These are phyloP conservation scores for Malus sieversii DNA, from an alignment of 306 rosid species.

Conservation along the genomic window DNA sequence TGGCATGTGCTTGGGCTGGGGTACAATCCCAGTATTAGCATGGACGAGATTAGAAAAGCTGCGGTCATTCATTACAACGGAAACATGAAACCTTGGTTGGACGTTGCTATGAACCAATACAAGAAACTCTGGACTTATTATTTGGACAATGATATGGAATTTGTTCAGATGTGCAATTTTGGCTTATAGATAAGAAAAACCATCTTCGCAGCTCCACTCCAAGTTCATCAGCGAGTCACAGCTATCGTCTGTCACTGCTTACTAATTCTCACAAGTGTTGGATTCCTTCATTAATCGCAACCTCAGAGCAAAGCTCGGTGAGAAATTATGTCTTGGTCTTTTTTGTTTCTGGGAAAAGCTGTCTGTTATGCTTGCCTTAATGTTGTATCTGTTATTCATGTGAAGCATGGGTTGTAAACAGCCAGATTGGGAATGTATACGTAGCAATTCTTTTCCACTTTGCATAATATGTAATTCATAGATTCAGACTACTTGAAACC, in stretches of 20 bases:
- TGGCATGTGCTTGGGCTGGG: constrained; percentile 99
- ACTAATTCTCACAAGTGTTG: constrained; percentile 24
- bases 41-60: constrained; percentile 90
- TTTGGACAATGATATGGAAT: constrained; percentile 95
- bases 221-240: constrained; percentile 26
- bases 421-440: constrained; percentile 45
- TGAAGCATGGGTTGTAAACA: constrained; percentile 21
- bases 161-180: constrained; percentile 98
- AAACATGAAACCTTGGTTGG: constrained; percentile 99
- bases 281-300: constrained; percentile 33
- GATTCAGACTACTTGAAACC: not conserved
- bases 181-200: constrained; percentile 56
- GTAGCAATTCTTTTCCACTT: constrained; percentile 16
- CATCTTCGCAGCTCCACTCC: not conserved
- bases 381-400: constrained; percentile 28
- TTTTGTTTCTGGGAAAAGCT: constrained; percentile 10
- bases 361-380: constrained; percentile 16
- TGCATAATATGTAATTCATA: not conserved
- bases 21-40: constrained; percentile 93
- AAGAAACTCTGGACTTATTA: constrained; percentile 91
- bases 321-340: constrained; percentile 15
- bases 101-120: constrained; percentile 92
- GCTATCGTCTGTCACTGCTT: constrained; percentile 22
- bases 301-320: constrained; percentile 46
- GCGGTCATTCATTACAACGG: constrained; percentile 97